Evolutionary conservation across 1,139 yeast genomes (phyloP).

Genomic region (Saccharomyces hybrid): DNA sequence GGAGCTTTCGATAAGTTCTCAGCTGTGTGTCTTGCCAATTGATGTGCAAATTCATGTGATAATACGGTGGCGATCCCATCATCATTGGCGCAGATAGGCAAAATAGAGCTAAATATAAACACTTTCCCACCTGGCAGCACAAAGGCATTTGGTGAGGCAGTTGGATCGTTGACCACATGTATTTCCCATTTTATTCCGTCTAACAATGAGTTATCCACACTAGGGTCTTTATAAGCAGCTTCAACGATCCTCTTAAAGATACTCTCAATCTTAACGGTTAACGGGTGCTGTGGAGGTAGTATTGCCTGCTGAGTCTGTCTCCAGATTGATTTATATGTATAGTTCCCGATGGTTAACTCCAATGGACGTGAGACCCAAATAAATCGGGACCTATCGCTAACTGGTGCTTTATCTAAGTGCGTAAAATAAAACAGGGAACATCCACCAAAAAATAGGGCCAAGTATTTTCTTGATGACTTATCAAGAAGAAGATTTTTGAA

Average conservation of each 20-base stretch:
- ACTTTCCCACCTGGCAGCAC: conserved; percentile 95
- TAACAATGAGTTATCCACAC: conserved; percentile 27
- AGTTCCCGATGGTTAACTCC: conserved; percentile 62
- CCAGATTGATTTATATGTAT: conserved; percentile 56
- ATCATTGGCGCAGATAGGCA: conserved; percentile 72
- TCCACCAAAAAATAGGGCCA: conserved; percentile 28
- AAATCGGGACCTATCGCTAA: conserved; percentile 64
- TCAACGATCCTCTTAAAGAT: conserved; percentile 60
- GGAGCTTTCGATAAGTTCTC: conserved; percentile 72
- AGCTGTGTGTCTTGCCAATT: conserved; percentile 83
- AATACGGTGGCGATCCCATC: conserved; percentile 92
- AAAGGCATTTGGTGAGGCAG: conserved; percentile 85
- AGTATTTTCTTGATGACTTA: conserved; percentile 24
- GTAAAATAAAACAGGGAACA: conserved; percentile 48
- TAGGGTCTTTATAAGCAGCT: conserved; percentile 43
- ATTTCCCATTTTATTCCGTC: conserved; percentile 59
- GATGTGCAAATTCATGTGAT: conserved; percentile 90
- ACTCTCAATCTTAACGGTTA: conserved; percentile 45
- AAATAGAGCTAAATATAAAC: conserved; percentile 73
- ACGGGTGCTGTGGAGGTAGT: conserved; percentile 48
- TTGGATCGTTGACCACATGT: conserved; percentile 68
- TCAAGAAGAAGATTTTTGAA: conserved; percentile 19
- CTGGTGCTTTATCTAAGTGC: conserved; percentile 76
- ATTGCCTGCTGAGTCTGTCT: conserved; percentile 41
- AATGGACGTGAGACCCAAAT: conserved; percentile 65